Percentiles rank a stretch among this genome's conserved stretches.
Conservation (phyloP, 352 stramenopile species). For the Phytophthora sp. region DNA sequence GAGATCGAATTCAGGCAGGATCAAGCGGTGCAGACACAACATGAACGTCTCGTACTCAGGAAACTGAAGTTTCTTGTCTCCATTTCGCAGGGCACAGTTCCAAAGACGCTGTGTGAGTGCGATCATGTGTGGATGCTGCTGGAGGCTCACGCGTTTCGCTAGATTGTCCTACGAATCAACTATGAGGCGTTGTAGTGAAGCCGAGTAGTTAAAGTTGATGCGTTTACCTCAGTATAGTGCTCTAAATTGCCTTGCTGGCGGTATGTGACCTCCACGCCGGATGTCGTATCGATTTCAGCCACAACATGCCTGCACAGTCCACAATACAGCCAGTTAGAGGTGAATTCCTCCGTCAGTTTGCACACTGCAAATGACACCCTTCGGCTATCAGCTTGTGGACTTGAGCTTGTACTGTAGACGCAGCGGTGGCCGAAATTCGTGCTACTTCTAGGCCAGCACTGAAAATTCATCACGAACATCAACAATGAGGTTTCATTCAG, state of each 20-base stretch:
- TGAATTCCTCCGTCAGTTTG: not conserved
- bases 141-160: conserved; percentile 62
- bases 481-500: not conserved
- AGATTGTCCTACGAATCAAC: conserved; percentile 74
- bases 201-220: no score
- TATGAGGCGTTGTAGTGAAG: no score
- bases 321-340: not conserved
- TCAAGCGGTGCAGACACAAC: conserved; percentile 76
- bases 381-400: conserved; percentile 68
- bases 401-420: conserved; percentile 52
- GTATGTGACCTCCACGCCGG: conserved; percentile 52
- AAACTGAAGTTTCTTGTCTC: conserved; percentile 41
- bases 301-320: conserved; percentile 55
- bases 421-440: conserved; percentile 48
- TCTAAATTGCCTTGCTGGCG: conserved; percentile 75
- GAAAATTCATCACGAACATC: not conserved
- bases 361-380: conserved; percentile 37
- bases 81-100: conserved; percentile 54
- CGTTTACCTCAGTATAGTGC: conserved; percentile 69
- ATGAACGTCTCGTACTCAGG: conserved; percentile 73
- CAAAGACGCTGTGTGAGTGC: conserved; percentile 77
- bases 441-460: conserved; percentile 33
- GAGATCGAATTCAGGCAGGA: conserved; percentile 79
- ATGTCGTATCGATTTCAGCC: conserved; percentile 41
- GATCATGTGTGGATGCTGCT: conserved; percentile 67